These are phyloP conservation scores for Lodderomyces metapsilosis DNA, from an alignment of 1,139 yeast species.

Conservation along the genomic window DNA sequence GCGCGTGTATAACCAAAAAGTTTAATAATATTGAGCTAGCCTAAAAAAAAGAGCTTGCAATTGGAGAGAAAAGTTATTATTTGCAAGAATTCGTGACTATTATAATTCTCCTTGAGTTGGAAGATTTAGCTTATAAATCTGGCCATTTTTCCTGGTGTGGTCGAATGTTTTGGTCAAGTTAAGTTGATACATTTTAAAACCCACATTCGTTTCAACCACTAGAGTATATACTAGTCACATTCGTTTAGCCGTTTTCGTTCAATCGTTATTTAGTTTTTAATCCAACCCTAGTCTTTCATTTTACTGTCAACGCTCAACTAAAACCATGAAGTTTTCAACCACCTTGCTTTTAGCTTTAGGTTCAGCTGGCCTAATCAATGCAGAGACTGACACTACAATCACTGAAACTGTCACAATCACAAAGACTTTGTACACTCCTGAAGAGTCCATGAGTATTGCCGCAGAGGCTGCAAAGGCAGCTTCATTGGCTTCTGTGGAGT, in stretches of 20 bases:
- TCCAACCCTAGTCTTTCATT: conserved; percentile 33
- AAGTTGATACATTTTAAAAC: no score
- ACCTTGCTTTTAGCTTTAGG: conserved; percentile 22
- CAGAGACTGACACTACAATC: conserved; percentile 41
- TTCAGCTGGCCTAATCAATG: conserved; percentile 19
- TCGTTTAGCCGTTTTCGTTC: neutral
- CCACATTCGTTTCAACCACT: neutral
- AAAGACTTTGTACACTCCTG: conserved; percentile 42
- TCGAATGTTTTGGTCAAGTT: no score
- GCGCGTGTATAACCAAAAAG: neutral
- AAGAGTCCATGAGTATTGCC: conserved; percentile 31
- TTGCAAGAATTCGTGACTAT: neutral
- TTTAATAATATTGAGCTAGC: neutral
- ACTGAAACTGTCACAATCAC: conserved; percentile 42
- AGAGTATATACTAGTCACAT: neutral
- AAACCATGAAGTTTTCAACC: conserved; percentile 28
- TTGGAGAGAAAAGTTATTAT: neutral
- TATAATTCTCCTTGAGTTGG: neutral
- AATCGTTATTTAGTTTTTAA: neutral
- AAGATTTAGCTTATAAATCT: neutral
- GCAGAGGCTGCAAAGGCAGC: conserved; percentile 19
- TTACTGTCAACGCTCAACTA: neutral
- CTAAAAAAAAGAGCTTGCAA: neutral
- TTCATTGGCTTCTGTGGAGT: conserved; percentile 15
- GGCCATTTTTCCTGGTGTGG: neutral